These are phyloP conservation scores for Acrocalymma vagum DNA, from an alignment of 2,329 filamentous ascomycete species.

Conservation along the genomic window DNA sequence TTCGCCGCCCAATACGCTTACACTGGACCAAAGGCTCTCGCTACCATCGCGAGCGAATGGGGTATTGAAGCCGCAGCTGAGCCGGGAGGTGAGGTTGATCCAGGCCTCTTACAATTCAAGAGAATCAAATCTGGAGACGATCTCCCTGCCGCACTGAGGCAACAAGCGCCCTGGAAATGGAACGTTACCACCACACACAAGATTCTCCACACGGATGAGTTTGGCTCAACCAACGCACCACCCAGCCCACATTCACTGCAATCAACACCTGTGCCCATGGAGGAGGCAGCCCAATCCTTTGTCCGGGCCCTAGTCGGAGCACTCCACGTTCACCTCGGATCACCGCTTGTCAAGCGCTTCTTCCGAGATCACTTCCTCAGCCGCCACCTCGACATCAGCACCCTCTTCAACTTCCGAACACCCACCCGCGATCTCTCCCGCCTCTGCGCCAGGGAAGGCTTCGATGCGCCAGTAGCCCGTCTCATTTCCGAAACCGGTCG, in stretches of 20 bases:
- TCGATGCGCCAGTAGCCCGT: conserved; percentile 85
- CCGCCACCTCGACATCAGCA: conserved; percentile 77
- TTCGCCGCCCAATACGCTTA: conserved; percentile 88
- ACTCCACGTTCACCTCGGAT: conserved; percentile 85
- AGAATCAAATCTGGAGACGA: conserved; percentile 46
- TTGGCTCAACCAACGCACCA: conserved; percentile 70
- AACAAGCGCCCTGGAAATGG: conserved; percentile 44
- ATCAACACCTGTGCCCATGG: conserved; percentile 48
- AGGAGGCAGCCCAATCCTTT: conserved; percentile 75
- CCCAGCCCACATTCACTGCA: conserved; percentile 31
- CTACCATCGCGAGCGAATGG: conserved; percentile 82
- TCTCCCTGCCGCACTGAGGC: conserved; percentile 31
- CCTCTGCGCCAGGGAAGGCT: conserved; percentile 88
- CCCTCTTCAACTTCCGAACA: conserved; percentile 83
- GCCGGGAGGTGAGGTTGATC: conserved; percentile 90
- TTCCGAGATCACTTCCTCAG: conserved; percentile 84
- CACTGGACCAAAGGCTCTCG: conserved; percentile 76
- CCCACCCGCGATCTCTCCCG: conserved; percentile 84
- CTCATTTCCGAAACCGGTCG: conserved; percentile 92
- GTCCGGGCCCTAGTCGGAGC: conserved; percentile 85
- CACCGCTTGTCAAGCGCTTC: conserved; percentile 81
- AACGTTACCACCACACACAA: conserved; percentile 66
- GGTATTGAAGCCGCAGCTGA: conserved; percentile 88
- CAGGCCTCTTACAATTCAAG: conserved; percentile 85
- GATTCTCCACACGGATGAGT: conserved; percentile 83